Conservation (phyloP, 306 rosid species). For the Datisca glomerata region DNA sequence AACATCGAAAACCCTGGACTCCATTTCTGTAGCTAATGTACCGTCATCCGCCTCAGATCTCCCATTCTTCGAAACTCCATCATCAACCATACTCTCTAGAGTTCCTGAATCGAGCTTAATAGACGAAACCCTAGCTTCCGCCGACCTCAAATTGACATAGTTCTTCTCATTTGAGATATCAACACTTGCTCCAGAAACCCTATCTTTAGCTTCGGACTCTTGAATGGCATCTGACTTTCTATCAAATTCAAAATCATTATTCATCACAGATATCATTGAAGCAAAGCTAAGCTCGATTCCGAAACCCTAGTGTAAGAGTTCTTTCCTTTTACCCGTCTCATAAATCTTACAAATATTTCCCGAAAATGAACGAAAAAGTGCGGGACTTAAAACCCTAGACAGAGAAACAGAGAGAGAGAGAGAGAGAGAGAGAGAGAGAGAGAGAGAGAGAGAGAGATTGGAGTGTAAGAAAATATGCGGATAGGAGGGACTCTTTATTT, state of each 20-base stretch:
- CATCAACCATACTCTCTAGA: conserved; percentile 18
- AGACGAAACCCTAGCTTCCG: conserved; percentile 27
- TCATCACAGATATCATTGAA: conserved; percentile 38
- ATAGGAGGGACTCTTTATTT: too few species aligned
- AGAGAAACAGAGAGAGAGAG: neutral
- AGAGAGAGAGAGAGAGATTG: neutral
- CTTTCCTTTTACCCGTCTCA: neutral
- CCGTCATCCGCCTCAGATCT: conserved; percentile 27
- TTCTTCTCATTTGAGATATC: conserved; percentile 16
- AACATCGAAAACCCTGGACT: conserved; percentile 8
- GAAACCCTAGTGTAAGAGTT: conserved; percentile 21
- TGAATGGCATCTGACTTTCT: conserved; percentile 17
- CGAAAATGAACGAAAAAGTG: neutral
- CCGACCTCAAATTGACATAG: conserved; percentile 4
- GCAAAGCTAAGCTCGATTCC: conserved; percentile 1
- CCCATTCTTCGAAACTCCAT: conserved; percentile 19
- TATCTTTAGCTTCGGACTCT: conserved; percentile 14
- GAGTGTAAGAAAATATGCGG: neutral
- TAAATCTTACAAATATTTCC: neutral
- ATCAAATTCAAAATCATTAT: conserved; percentile 27
- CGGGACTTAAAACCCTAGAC: neutral
- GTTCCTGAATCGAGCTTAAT: conserved; percentile 29
- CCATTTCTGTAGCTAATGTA: conserved; percentile 19
- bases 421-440: neutral
- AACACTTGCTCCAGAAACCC: conserved; percentile 14